Evolutionary conservation across 2,329 filamentous ascomycete genomes (phyloP).

Genomic region (Delphinella strobiligena): DNA sequence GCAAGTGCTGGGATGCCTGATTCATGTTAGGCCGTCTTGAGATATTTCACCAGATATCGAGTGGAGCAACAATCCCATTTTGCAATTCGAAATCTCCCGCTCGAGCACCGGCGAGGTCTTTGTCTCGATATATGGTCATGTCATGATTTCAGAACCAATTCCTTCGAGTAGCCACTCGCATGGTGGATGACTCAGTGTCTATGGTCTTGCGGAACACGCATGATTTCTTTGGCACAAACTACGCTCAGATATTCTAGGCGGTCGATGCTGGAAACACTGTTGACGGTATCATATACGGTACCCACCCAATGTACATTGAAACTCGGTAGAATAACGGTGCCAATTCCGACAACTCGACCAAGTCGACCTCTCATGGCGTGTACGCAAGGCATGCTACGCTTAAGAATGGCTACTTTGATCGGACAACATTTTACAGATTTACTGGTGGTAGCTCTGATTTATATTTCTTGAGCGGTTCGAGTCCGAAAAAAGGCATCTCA

Average conservation of each 20-base stretch:
- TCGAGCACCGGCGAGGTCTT: conserved; percentile 15
- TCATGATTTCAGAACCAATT: conserved; percentile 22
- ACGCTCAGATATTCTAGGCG: conserved; percentile 21
- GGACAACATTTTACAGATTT: conserved; percentile 16
- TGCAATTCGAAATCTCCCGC: conserved; percentile 18
- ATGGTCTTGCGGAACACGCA: conserved; percentile 19
- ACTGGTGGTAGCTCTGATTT: conserved; percentile 19
- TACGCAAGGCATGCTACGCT: conserved; percentile 22
- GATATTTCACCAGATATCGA: too few relatives aligned
- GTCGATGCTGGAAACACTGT: conserved; percentile 6
- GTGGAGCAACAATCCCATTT: conserved; percentile 17
- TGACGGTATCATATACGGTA: conserved; percentile 17
- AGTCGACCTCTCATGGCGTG: conserved; percentile 17
- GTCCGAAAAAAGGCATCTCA: conserved; percentile 14
- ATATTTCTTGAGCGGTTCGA: conserved; percentile 15
- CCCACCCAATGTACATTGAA: conserved; percentile 22
- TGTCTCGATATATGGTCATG: conserved; percentile 19
- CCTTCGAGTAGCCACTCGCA: conserved; percentile 18
- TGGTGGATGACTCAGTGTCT: conserved; percentile 19
- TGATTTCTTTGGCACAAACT: conserved; percentile 19
- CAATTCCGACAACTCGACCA: not conserved
- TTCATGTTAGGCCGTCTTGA: too few relatives aligned
- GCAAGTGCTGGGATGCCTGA: too few relatives aligned
- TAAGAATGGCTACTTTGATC: conserved; percentile 20
- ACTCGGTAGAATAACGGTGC: conserved; percentile 16